A percentile compares a stretch with the other conserved stretches of the same genome.
Conservation (phyloP, 768 basidiomycete genomes). For the Kwoniella bestiolae region DNA sequence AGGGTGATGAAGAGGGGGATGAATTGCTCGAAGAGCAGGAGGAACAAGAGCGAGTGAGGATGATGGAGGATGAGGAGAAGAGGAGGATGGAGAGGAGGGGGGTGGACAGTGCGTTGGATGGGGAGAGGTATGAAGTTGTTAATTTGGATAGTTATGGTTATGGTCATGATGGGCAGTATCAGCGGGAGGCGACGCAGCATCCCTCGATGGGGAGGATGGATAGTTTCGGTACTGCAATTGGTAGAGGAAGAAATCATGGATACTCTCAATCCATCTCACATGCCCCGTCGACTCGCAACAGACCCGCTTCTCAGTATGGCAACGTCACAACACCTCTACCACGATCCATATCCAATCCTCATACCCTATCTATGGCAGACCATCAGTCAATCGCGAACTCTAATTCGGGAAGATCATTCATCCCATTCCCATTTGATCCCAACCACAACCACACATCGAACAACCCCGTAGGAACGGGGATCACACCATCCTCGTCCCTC, state of each 20-base stretch:
- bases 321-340: background rate
- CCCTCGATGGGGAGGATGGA: no score
- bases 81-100: slow-evolving; percentile 60
- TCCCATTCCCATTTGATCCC: slow-evolving; percentile 17
- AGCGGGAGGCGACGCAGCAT: background rate
- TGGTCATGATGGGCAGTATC: background rate
- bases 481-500: background rate
- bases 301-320: background rate
- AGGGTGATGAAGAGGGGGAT: slow-evolving; percentile 69
- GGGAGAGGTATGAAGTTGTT: slow-evolving; percentile 13
- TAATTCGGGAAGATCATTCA: slow-evolving; percentile 9
- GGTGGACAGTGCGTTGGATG: slow-evolving; percentile 17
- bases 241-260: background rate
- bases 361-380: background rate
- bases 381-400: slow-evolving; percentile 4
- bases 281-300: no score
- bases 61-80: slow-evolving; percentile 60
- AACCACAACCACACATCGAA: background rate
- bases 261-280: slow-evolving; percentile 7
- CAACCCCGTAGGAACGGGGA: background rate
- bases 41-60: slow-evolving; percentile 52
- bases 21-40: slow-evolving; percentile 59
- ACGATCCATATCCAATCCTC: slow-evolving; percentile 3
- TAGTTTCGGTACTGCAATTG: no score
- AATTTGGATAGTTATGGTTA: background rate